Percentiles rank a stretch among this genome's conserved stretches.
Evolutionary conservation across 495 filamentous ascomycete genomes (phyloP).

Genomic region (Xylaria bambusicola): DNA sequence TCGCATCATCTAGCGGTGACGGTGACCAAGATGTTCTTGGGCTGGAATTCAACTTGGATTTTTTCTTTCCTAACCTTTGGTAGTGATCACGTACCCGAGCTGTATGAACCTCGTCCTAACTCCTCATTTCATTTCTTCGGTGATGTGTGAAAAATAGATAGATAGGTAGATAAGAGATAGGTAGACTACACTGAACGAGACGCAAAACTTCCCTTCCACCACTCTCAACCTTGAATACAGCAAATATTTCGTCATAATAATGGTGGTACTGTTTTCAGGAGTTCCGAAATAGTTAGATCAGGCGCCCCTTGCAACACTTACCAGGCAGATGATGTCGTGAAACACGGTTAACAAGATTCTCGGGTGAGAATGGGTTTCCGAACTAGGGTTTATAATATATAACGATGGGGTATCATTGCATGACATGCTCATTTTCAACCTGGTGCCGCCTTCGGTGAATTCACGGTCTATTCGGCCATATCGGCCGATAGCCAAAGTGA

Average conservation of each 20-base stretch:
- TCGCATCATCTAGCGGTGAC: conserved; percentile 21
- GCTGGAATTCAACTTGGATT: conserved; percentile 25
- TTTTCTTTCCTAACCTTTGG: conserved; percentile 26
- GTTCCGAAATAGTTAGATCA: no score
- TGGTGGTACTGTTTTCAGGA: no score
- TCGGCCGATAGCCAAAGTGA: background rate
- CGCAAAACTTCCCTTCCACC: no score
- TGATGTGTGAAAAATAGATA: background rate
- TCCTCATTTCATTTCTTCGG: background rate
- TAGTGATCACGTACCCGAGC: background rate
- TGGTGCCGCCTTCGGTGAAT: conserved; percentile 8
- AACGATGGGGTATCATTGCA: no score
- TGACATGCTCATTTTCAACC: no score
- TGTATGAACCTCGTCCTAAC: background rate
- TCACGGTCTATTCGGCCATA: conserved; percentile 15
- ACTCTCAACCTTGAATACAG: no score
- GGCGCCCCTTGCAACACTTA: no score
- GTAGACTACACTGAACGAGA: no score
- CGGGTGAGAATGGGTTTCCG: background rate
- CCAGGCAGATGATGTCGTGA: background rate
- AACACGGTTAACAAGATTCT: background rate
- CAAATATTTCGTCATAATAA: no score
- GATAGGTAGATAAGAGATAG: no score
- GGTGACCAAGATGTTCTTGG: conserved; percentile 21
- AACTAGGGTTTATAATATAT: background rate